Evolutionary conservation across 225 moss, liverwort and hornwort species (phyloP).

Genomic region (Sphagnum tenellum): DNA sequence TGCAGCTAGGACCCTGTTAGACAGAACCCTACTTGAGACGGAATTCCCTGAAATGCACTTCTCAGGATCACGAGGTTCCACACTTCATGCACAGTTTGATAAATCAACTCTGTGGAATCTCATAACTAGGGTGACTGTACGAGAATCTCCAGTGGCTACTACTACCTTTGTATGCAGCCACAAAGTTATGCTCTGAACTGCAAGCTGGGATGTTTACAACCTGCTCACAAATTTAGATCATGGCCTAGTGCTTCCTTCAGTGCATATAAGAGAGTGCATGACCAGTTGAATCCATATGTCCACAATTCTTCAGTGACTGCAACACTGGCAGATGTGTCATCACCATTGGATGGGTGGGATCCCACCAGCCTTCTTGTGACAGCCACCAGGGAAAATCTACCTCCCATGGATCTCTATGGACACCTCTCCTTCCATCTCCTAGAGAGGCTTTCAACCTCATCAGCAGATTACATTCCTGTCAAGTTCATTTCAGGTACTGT

Average conservation of each 20-base stretch:
- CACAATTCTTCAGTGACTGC: neutral
- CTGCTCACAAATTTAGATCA: neutral
- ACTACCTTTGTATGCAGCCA: neutral
- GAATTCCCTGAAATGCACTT: neutral
- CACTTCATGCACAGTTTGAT: neutral
- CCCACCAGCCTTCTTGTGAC: neutral
- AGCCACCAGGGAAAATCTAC: neutral
- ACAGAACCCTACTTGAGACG: neutral
- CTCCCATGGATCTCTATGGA: conserved; percentile 3
- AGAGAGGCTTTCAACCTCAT: conserved; percentile 2
- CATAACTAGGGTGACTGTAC: neutral
- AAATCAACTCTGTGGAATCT: neutral
- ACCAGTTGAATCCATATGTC: neutral
- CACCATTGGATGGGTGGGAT: conserved; percentile 1
- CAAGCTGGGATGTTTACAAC: conserved; percentile 1
- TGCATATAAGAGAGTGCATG: neutral
- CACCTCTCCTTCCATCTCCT: conserved; percentile 3
- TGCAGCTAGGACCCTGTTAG: neutral
- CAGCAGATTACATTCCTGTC: neutral
- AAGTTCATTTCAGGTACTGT: conserved; percentile 4
- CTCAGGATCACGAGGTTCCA: neutral
- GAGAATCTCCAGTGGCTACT: neutral
- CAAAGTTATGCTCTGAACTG: neutral
- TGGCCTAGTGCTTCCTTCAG: conserved; percentile 1
- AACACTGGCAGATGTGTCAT: neutral